phyloP scores from a whole-genome alignment of 2,329 filamentous ascomycete species.

The Aaosphaeria pasadenensis region DNA sequence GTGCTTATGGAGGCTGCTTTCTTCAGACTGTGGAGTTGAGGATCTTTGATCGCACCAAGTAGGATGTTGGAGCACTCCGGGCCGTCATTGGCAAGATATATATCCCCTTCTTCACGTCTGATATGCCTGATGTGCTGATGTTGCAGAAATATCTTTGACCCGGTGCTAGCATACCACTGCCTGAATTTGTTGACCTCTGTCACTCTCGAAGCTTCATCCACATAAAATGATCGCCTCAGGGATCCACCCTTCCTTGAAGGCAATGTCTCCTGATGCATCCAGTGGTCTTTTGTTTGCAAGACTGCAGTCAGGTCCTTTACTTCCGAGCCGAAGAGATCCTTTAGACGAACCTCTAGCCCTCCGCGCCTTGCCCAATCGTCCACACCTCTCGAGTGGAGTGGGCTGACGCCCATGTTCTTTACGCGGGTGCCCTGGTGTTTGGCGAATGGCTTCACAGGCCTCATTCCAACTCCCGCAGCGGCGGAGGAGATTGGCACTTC shows the following conservation, averaged over 20 bases:
- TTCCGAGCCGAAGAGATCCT: constrained; percentile 51
- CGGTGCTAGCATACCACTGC: constrained; percentile 52
- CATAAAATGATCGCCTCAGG: constrained; percentile 45
- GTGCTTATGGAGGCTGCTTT: constrained; percentile 45
- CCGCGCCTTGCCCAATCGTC: constrained; percentile 28
- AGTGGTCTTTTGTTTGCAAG: constrained; percentile 49
- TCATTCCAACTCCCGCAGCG: not conserved
- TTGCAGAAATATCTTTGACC: constrained; percentile 40
- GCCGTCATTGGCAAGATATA: constrained; percentile 42
- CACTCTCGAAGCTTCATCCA: constrained; percentile 38
- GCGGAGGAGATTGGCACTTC: not conserved
- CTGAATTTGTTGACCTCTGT: constrained; percentile 47
- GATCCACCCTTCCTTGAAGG: constrained; percentile 40
- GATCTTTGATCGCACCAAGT: constrained; percentile 48
- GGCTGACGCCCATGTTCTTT: constrained; percentile 5
- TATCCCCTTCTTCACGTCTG: constrained; percentile 32
- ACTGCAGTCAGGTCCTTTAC: constrained; percentile 49
- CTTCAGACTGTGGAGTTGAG: constrained; percentile 42
- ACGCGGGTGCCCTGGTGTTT: constrained; percentile 13
- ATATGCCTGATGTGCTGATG: constrained; percentile 41
- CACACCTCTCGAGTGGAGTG: constrained; percentile 23
- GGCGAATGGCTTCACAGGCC: constrained; percentile 10
- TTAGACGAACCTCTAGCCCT: constrained; percentile 41
- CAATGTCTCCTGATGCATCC: constrained; percentile 51
- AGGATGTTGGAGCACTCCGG: constrained; percentile 42